Evolutionary conservation across 345 rosid species (phyloP), one percentile per base, ranked within the genome.

Genomic region (Geranium rotundifolium): DNA sequence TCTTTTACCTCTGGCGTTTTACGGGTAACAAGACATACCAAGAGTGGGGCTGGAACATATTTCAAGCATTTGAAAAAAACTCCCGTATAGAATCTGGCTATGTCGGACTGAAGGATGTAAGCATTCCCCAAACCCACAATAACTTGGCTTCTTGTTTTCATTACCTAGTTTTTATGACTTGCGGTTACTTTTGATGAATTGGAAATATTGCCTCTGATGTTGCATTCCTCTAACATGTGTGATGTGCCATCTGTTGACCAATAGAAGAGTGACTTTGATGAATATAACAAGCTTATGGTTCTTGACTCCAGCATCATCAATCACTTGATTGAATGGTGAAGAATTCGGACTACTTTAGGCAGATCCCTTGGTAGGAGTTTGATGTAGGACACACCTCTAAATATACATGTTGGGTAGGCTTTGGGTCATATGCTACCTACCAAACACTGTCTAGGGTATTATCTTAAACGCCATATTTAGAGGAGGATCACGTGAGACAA

Each of bases 11-110:
- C 46, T 95, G 95, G 95, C 95, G 99, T 46, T 67, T 90, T 27
- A 95, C 99, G 29, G 99, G 99, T 34, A 95, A 88, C 73, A 81
- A 68, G 71, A 95, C 99, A 17, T 95, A 90, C 77, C 86, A 83
- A 71, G 99, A 95, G 41, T 95, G 97, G 99, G 99, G 91, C 69
- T 95, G 99, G 99, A 81, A 88, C 74, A 95, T 95, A 62, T 95
- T 95, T 63, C 80, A 90, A 74, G 97, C 97, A 54, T 95, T 95
- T 70, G 97, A 90, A 68, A 90, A 77, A 81, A 86, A 86, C 75
- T 95, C 96, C 19, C 96, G 95, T 17, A 60, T 81, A 30, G 95
- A 88, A 65, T 65, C 85, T 0, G 97, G 99, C 75, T 95, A 90
- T 23, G 99, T 95, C 19, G 99, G 97, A 68, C 83, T 90, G 52